Conservation (phyloP, 2,329 filamentous ascomycete genomes). For the Fusarium algeriense region DNA sequence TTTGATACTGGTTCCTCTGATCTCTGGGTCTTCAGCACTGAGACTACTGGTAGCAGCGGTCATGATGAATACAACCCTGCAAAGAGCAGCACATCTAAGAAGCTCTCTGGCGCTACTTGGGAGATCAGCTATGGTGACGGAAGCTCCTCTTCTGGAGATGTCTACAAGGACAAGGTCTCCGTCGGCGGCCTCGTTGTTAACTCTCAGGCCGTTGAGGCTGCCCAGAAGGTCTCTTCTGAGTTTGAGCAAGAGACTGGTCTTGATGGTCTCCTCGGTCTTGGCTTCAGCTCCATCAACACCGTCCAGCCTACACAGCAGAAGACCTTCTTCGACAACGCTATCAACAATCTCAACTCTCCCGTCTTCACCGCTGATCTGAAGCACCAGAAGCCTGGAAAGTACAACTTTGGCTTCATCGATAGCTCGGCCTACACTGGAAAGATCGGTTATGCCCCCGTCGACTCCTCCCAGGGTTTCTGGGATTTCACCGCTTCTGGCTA, state of each 20-base stretch:
- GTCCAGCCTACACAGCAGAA: conserved; percentile 55
- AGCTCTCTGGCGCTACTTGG: conserved; percentile 55
- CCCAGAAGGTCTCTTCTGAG: conserved; percentile 54
- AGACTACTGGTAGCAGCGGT: conserved; percentile 55
- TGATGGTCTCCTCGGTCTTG: conserved; percentile 60
- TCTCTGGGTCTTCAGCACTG: conserved; percentile 62
- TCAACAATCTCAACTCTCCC: conserved; percentile 24
- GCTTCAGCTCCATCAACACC: conserved; percentile 59
- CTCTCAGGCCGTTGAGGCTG: conserved; percentile 59
- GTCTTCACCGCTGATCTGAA: conserved; percentile 79
- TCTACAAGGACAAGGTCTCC: conserved; percentile 59
- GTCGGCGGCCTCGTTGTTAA: conserved; percentile 56
- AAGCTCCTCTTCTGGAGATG: conserved; percentile 56
- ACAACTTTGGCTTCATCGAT: conserved; percentile 82
- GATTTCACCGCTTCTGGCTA: conserved; percentile 58
- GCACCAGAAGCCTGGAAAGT: conserved; percentile 67
- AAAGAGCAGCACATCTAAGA: conserved; percentile 55
- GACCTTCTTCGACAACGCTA: conserved; percentile 58
- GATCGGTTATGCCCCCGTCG: conserved; percentile 72
- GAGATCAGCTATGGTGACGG: conserved; percentile 60
- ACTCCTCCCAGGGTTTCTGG: conserved; percentile 73
- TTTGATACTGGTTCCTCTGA: conserved; percentile 63
- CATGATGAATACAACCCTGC: conserved; percentile 57
- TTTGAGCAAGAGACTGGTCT: conserved; percentile 55
- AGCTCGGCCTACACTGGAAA: conserved; percentile 70